These are phyloP conservation scores for Gossypium anomalum DNA, from an alignment of 345 rosid species.

Conservation along the genomic window DNA sequence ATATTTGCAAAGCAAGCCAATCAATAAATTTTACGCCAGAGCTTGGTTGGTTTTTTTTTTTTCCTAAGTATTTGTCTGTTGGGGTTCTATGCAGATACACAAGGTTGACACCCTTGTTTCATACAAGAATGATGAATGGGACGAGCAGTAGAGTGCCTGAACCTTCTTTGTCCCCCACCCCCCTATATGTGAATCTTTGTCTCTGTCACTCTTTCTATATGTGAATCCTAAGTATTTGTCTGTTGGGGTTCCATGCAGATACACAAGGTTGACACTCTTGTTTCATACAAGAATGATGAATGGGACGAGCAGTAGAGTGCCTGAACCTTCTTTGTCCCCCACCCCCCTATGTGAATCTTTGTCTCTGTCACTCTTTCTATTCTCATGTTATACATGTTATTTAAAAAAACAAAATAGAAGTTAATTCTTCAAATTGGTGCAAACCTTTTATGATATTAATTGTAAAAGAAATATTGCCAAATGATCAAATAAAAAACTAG, in stretches of 20 bases:
- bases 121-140: slow-evolving; percentile 96
- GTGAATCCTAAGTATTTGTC: neutral
- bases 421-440: no score
- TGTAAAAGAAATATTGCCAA: no score
- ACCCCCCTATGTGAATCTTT: slow-evolving; percentile 36
- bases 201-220: slow-evolving; percentile 24
- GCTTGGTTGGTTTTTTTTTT: neutral
- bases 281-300: slow-evolving; percentile 91
- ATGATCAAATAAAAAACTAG: no score
- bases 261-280: slow-evolving; percentile 94
- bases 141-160: slow-evolving; percentile 43
- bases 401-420: no score
- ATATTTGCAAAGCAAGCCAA: neutral
- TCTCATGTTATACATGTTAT: slow-evolving; percentile 17
- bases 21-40: neutral
- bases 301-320: slow-evolving; percentile 70
- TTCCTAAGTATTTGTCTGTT: neutral
- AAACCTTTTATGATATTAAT: no score
- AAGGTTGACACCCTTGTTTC: slow-evolving; percentile 95
- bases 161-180: neutral
- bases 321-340: neutral
- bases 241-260: slow-evolving; percentile 43
- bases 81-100: slow-evolving; percentile 60
- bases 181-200: slow-evolving; percentile 35
- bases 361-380: slow-evolving; percentile 22